These are phyloP conservation scores for Eucalyptus dawsonii DNA, from an alignment of 345 rosid genomes.

Conservation along the genomic window DNA sequence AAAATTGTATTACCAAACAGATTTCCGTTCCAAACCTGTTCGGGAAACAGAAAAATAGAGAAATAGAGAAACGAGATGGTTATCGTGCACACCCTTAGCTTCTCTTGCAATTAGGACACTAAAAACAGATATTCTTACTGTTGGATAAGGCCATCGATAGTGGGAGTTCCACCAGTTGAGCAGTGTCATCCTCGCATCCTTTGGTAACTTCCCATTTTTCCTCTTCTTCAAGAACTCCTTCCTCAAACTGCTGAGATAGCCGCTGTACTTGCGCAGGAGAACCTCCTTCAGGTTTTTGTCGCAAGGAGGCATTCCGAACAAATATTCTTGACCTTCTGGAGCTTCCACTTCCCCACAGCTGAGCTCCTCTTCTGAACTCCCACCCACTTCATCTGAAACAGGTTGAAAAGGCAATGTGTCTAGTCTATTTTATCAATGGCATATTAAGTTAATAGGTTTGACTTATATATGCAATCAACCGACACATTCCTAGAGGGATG, in stretches of 20 bases:
- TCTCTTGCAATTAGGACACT: neutral
- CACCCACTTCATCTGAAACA: conserved; percentile 27
- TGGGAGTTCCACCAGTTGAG: conserved; percentile 59
- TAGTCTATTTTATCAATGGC: neutral
- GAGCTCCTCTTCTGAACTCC: conserved; percentile 31
- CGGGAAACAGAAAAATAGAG: no score
- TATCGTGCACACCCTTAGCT: no score
- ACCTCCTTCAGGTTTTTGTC: conserved; percentile 30
- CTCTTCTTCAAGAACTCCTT: conserved; percentile 54
- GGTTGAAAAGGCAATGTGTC: neutral
- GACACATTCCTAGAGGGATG: neutral
- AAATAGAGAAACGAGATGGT: no score
- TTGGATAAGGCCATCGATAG: conserved; percentile 63
- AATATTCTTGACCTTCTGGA: conserved; percentile 11
- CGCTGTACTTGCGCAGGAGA: conserved; percentile 47
- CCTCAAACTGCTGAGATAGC: conserved; percentile 36
- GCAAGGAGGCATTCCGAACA: neutral
- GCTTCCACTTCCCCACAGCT: conserved; percentile 31
- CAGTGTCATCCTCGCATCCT: conserved; percentile 33
- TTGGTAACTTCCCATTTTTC: conserved; percentile 56
- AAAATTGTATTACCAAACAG: no score
- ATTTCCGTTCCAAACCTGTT: no score
- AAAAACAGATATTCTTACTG: conserved; percentile 13
- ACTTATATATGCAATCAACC: neutral
- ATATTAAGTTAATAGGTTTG: neutral